Evolutionary conservation across 2,329 filamentous ascomycete species (phyloP), one percentile per base, ranked within the genome.

Genomic region (Talaromyces funiculosus): DNA sequence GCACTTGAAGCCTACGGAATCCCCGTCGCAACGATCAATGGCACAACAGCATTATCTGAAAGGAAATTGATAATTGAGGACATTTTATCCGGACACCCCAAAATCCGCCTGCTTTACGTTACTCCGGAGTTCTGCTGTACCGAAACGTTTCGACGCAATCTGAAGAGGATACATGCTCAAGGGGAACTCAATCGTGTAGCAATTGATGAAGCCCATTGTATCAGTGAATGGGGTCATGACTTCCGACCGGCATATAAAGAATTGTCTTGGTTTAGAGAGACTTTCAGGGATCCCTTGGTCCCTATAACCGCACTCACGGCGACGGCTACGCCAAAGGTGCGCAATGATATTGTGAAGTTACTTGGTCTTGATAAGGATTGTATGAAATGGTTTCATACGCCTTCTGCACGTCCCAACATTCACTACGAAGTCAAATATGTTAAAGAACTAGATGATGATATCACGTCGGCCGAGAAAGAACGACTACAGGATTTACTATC

Each of bases 161-260:
- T 97, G 8, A 82, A 84, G 62, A 78, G 89, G 4, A 87, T 97
- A 14, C 80, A 97, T 70, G 79, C 85, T 61, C 92, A 97, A 72
- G 84, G 84, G 61, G 90, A 97, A 75, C 83, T 97, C n/a, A 88
- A 89, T 9, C 86, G 93, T 14, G 85, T 97, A 64, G 93, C 90
- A 53, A 87, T 97, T 61, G 93, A 97, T 70, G 93, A 97, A 77
- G 93, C 93, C 2, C 93, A 97, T 73, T 97, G 93, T 73, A 96
- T 97, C 67, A 96, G 90, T 24, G 92, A 97, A 86, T 97, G 93
- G 93, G 93, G 93, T 1, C 92, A 97, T 72, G 93, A 97, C 73
- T 97, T 97, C 72, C 88, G 93, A n/a, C 90, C 88, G 37, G 90
- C 92, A 61, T 97, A 96, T 75, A 92, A 94, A 70, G 84, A 88